Evolutionary conservation across 306 rosid genomes (phyloP).

Genomic region (Comarum palustre): DNA sequence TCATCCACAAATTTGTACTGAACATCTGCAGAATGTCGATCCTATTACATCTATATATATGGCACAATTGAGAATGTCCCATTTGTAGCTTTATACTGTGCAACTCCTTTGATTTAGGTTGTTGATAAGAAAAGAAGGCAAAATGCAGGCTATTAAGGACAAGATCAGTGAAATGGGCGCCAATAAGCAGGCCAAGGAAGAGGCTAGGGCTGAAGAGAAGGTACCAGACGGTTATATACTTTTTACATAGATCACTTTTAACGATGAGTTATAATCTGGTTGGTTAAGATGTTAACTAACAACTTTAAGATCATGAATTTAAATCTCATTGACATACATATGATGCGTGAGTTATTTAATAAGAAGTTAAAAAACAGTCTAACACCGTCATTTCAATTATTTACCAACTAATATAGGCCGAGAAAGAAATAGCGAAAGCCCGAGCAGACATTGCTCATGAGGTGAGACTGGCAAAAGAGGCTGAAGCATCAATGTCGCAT

Average conservation of each 20-base stretch:
- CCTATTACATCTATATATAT: not conserved
- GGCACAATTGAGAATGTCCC: not conserved
- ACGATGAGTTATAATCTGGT: too few species aligned
- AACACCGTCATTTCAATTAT: not conserved
- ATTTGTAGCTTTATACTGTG: not conserved
- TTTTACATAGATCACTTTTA: not conserved
- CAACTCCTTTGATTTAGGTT: slow-evolving; percentile 1
- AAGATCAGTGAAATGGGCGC: slow-evolving; percentile 47
- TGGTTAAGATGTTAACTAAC: too few species aligned
- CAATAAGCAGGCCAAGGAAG: slow-evolving; percentile 58
- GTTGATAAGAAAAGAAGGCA: not conserved
- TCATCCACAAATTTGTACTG: slow-evolving; percentile 1
- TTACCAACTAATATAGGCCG: slow-evolving; percentile 34
- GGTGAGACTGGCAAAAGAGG: slow-evolving; percentile 71
- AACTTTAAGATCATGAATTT: too few species aligned
- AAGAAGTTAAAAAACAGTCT: too few species aligned
- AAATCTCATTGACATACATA: too few species aligned
- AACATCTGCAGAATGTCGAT: not conserved
- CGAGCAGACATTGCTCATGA: slow-evolving; percentile 64
- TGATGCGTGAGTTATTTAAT: too few species aligned
- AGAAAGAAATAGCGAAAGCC: slow-evolving; percentile 60
- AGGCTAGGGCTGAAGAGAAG: slow-evolving; percentile 72
- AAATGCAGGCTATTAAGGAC: slow-evolving; percentile 78
- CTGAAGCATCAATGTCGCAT: slow-evolving; percentile 59
- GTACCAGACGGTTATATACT: slow-evolving; percentile 19